Evolutionary conservation across 768 basidiomycete species (phyloP).

Genomic region (Mycena venus): DNA sequence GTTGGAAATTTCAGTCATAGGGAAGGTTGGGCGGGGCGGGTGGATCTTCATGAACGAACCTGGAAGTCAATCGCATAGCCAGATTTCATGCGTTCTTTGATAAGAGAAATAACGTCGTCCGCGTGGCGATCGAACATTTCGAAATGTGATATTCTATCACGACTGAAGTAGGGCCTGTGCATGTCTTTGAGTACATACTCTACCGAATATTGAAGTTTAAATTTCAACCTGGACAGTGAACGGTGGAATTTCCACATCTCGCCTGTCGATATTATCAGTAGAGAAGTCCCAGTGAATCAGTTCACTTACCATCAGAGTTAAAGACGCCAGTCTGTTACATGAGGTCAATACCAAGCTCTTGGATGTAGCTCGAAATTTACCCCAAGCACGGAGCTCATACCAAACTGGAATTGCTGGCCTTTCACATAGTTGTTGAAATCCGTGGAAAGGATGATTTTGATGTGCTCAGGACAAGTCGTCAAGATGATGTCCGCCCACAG

Average conservation of each 20-base stretch:
- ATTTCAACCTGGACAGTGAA: background rate
- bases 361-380: background rate
- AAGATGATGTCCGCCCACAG: conserved; percentile 61
- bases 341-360: background rate
- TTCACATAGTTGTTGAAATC: conserved; percentile 73
- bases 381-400: conserved; percentile 66
- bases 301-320: conserved; percentile 69
- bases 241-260: conserved; percentile 63
- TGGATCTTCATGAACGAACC: conserved; percentile 37
- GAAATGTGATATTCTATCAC: conserved; percentile 71
- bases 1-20: background rate
- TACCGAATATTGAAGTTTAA: background rate
- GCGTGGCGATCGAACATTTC: conserved; percentile 72
- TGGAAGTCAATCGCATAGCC: conserved; percentile 74
- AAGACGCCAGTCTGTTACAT: conserved; percentile 65
- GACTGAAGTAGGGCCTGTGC: conserved; percentile 75
- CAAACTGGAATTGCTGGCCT: conserved; percentile 58
- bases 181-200: conserved; percentile 41
- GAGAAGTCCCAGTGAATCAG: no score
- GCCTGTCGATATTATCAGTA: conserved; percentile 35
- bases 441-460: conserved; percentile 69
- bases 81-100: conserved; percentile 62
- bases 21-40: background rate
- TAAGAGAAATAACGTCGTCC: conserved; percentile 54
- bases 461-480: conserved; percentile 66